phyloP scores from a whole-genome alignment of 805 yeast species.

The Torulaspora gathmanii region DNA sequence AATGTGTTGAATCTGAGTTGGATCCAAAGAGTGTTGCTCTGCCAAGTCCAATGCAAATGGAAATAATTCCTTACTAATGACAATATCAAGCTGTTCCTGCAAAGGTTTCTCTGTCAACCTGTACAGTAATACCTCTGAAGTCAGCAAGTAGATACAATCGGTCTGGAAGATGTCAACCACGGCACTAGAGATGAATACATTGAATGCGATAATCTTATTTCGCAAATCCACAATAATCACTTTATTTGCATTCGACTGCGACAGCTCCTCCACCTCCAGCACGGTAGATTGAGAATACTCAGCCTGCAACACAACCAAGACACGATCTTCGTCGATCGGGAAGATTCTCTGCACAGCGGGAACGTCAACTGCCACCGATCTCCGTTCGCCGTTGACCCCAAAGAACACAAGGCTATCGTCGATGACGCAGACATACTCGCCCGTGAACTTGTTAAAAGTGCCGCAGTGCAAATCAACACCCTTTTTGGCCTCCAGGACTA shows the following conservation, averaged over 20 bases:
- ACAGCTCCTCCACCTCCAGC: conserved; percentile 30
- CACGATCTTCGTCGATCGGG: conserved; percentile 48
- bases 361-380: conserved; percentile 51
- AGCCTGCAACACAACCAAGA: conserved; percentile 55
- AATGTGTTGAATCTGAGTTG: conserved; percentile 33
- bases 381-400: conserved; percentile 49
- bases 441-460: conserved; percentile 39
- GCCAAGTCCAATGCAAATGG: conserved; percentile 72
- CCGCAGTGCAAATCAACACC: conserved; percentile 46
- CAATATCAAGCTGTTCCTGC: conserved; percentile 61
- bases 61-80: conserved; percentile 65
- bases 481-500: conserved; percentile 40
- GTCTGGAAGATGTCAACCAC: conserved; percentile 54
- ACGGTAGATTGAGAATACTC: conserved; percentile 35
- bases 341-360: conserved; percentile 47
- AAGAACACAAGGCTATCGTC: conserved; percentile 62
- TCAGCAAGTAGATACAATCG: conserved; percentile 53
- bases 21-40: conserved; percentile 30
- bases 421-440: conserved; percentile 60
- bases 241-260: conserved; percentile 42
- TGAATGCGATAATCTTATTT: conserved; percentile 67
- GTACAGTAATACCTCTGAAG: conserved; percentile 72
- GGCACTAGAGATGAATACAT: conserved; percentile 60
- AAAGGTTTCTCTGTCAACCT: conserved; percentile 61
- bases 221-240: conserved; percentile 63